phyloP scores from a whole-genome alignment of 78 protist genomes.

The Salpingoeca rosetta region DNA sequence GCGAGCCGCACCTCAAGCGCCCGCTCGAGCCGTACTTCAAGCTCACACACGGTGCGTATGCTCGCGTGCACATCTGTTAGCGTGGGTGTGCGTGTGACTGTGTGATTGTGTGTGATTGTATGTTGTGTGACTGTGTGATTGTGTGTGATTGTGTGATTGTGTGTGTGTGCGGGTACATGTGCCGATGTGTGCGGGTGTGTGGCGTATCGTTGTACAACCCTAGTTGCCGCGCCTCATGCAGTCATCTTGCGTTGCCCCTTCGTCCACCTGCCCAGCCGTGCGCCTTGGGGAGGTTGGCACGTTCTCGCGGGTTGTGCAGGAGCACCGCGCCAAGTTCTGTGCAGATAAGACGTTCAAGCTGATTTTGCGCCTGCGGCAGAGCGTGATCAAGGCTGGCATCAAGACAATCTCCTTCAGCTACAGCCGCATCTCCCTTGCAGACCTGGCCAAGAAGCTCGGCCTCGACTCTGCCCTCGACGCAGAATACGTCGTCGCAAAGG shows the following conservation, averaged over 20 bases:
- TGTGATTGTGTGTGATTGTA: background rate
- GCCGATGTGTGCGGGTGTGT: too few species aligned
- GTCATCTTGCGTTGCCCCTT: background rate
- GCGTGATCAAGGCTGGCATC: constrained; percentile 90
- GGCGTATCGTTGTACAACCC: too few species aligned
- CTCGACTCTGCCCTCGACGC: constrained; percentile 78
- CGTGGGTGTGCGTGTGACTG: background rate
- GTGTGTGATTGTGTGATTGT: background rate
- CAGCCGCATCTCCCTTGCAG: constrained; percentile 69
- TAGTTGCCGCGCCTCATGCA: too few species aligned
- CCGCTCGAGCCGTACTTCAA: constrained; percentile 75
- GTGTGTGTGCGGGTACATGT: background rate
- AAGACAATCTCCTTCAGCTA: constrained; percentile 68
- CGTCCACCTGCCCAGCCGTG: constrained; percentile 43
- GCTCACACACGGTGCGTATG: constrained; percentile 40
- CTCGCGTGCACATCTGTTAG: background rate
- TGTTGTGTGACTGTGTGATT: background rate
- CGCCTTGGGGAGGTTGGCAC: constrained; percentile 72
- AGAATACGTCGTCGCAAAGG: constrained; percentile 83
- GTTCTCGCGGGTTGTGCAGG: constrained; percentile 47
- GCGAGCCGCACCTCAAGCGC: constrained; percentile 33
- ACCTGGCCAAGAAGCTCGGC: constrained; percentile 62
- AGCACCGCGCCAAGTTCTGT: constrained; percentile 34
- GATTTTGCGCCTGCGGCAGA: constrained; percentile 74
- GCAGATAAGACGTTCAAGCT: constrained; percentile 70